phyloP scores from a whole-genome alignment of 2,329 filamentous ascomycete genomes.

The Huntiella bhutanensis region DNA sequence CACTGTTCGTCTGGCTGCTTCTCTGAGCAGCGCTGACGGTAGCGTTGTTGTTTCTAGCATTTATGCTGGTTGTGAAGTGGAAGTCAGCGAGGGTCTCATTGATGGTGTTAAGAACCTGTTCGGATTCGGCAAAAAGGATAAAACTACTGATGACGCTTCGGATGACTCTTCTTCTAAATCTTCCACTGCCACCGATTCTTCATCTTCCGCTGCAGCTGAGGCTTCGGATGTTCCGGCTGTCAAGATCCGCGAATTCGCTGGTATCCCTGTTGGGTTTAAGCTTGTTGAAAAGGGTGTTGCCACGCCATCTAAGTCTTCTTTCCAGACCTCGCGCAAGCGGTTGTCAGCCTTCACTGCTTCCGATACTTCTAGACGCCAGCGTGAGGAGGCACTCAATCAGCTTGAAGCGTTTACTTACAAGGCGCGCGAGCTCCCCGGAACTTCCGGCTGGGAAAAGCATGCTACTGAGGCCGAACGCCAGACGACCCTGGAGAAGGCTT shows the following conservation, averaged over 20 bases:
- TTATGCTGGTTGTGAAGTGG: slow-evolving; percentile 70
- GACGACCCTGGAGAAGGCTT: slow-evolving; percentile 47
- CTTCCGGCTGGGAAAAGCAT: slow-evolving; percentile 51
- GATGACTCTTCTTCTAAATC: slow-evolving; percentile 19
- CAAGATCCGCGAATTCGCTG: slow-evolving; percentile 40
- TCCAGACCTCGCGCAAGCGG: slow-evolving; percentile 42
- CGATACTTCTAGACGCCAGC: slow-evolving; percentile 53
- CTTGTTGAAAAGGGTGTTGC: slow-evolving; percentile 32
- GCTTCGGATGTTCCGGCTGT: slow-evolving; percentile 31
- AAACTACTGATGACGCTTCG: slow-evolving; percentile 46
- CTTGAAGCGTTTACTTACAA: slow-evolving; percentile 90
- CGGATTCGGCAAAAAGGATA: slow-evolving; percentile 79
- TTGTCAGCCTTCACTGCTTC: slow-evolving; percentile 73
- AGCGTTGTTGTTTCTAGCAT: slow-evolving; percentile 61
- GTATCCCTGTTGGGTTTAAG: slow-evolving; percentile 31
- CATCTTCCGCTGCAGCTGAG: slow-evolving; percentile 29
- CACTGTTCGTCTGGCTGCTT: slow-evolving; percentile 59
- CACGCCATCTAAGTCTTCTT: slow-evolving; percentile 28
- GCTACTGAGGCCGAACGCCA: slow-evolving; percentile 51
- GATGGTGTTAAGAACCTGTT: slow-evolving; percentile 94
- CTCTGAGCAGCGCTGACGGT: slow-evolving; percentile 52
- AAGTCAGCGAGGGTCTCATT: slow-evolving; percentile 58
- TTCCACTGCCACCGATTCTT: slow-evolving; percentile 14
- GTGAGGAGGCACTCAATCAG: slow-evolving; percentile 78
- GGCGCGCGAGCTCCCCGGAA: slow-evolving; percentile 63